Conservation (phyloP, 2,329 filamentous ascomycete species). For the Ilyonectria robusta region DNA sequence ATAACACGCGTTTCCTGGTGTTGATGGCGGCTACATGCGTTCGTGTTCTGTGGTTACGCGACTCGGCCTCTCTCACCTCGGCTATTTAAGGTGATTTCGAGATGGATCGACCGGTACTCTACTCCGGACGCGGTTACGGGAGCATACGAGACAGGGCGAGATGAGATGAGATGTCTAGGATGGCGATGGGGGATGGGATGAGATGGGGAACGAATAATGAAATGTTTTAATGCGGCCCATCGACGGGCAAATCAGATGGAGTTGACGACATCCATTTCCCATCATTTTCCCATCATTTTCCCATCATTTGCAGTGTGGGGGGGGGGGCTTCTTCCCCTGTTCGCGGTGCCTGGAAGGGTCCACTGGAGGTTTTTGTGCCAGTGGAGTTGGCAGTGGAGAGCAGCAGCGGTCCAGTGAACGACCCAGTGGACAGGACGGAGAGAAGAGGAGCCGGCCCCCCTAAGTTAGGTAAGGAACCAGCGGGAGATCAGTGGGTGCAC, state of each 20-base stretch:
- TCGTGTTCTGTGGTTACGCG: too few species aligned
- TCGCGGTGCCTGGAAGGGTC: background rate
- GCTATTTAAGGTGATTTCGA: too few species aligned
- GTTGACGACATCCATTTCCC: background rate
- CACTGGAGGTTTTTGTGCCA: background rate
- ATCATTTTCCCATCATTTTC: background rate
- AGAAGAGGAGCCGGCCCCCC: background rate
- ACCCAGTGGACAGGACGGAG: background rate
- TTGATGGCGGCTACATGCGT: too few species aligned
- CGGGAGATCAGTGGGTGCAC: slow-evolving; percentile 24
- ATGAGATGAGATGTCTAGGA: background rate
- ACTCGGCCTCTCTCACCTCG: background rate
- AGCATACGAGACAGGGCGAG: background rate
- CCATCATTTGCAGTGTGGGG: background rate
- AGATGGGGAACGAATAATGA: slow-evolving; percentile 1
- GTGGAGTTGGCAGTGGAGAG: background rate
- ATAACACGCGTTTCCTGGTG: too few species aligned
- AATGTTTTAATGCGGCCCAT: slow-evolving; percentile 25
- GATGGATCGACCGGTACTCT: background rate
- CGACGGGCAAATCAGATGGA: slow-evolving; percentile 13
- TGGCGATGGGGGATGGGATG: background rate
- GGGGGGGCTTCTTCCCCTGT: background rate
- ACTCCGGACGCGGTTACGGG: background rate
- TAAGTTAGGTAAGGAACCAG: background rate
- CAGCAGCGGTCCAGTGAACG: background rate